phyloP scores from a whole-genome alignment of 2,329 filamentous ascomycete genomes.

The Cordyceps tenuipes region DNA sequence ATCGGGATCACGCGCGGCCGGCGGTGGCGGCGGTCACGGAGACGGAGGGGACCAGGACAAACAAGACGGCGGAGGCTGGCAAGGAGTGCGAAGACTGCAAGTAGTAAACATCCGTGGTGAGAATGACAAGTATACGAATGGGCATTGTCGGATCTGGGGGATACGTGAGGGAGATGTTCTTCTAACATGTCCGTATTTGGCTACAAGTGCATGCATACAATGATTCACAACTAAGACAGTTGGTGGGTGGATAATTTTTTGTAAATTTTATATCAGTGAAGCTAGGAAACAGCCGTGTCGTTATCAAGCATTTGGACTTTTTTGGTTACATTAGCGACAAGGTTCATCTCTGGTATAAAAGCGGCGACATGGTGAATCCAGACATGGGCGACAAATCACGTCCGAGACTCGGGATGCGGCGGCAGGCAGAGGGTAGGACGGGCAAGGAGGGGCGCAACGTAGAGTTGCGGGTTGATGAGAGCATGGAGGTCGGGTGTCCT shows the following conservation, averaged over 20 bases:
- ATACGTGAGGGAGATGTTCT: background rate
- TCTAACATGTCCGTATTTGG: background rate
- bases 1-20: slow-evolving; percentile 37
- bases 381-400: slow-evolving; percentile 10
- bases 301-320: slow-evolving; percentile 11
- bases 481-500: background rate
- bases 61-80: background rate
- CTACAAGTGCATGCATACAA: background rate
- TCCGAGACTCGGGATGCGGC: background rate
- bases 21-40: background rate
- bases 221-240: background rate
- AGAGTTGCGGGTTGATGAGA: background rate
- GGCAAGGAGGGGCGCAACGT: background rate
- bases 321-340: slow-evolving; percentile 4
- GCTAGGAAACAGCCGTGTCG: slow-evolving; percentile 35
- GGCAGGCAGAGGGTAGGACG: slow-evolving; percentile 3
- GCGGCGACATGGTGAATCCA: background rate
- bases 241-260: slow-evolving; percentile 21
- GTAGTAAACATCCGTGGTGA: background rate
- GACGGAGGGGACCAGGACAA: background rate
- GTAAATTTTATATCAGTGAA: slow-evolving; percentile 32
- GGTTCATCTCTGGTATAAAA: background rate
- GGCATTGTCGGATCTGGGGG: background rate
- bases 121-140: background rate
- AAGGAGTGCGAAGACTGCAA: slow-evolving; percentile 14